These are phyloP conservation scores for Penicillium thymicola DNA, from an alignment of 2,329 filamentous ascomycete genomes.

Conservation along the genomic window DNA sequence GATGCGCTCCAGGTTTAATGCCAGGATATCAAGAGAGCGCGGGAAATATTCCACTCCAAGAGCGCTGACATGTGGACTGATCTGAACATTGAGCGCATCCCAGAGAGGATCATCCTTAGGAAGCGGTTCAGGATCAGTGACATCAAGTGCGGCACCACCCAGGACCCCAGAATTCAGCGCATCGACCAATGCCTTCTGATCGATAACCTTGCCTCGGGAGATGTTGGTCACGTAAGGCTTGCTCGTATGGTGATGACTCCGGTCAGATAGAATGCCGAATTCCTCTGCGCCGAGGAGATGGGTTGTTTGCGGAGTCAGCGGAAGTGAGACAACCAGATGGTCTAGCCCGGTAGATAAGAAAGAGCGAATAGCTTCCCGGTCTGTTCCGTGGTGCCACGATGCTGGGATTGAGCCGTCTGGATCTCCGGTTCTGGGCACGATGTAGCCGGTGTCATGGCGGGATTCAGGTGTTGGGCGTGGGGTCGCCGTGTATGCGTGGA, in stretches of 20 bases:
- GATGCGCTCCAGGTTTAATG: conserved; percentile 54
- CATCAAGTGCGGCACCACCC: conserved; percentile 69
- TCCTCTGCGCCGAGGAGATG: conserved; percentile 55
- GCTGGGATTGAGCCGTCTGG: conserved; percentile 53
- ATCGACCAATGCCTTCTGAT: conserved; percentile 60
- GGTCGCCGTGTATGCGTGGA: conserved; percentile 72
- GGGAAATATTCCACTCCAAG: conserved; percentile 54
- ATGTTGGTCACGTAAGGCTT: conserved; percentile 69
- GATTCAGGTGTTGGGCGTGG: conserved; percentile 65
- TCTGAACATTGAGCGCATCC: conserved; percentile 64
- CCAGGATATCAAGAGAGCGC: conserved; percentile 57
- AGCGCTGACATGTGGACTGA: conserved; percentile 66
- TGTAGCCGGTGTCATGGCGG: conserved; percentile 61
- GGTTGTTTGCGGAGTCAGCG: conserved; percentile 55
- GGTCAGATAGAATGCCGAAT: conserved; percentile 51
- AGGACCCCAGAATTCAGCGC: conserved; percentile 57
- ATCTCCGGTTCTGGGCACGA: conserved; percentile 65
- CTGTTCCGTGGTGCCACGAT: conserved; percentile 57
- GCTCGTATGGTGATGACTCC: conserved; percentile 24
- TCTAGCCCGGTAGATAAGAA: conserved; percentile 58
- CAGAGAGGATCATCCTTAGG: conserved; percentile 66
- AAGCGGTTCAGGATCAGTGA: conserved; percentile 75
- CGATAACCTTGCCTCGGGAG: conserved; percentile 61
- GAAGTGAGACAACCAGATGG: conserved; percentile 55
- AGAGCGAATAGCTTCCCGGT: conserved; percentile 50